These are phyloP conservation scores for Byssoonygena ceratinophila DNA, from an alignment of 2,329 filamentous ascomycete genomes.

Conservation along the genomic window DNA sequence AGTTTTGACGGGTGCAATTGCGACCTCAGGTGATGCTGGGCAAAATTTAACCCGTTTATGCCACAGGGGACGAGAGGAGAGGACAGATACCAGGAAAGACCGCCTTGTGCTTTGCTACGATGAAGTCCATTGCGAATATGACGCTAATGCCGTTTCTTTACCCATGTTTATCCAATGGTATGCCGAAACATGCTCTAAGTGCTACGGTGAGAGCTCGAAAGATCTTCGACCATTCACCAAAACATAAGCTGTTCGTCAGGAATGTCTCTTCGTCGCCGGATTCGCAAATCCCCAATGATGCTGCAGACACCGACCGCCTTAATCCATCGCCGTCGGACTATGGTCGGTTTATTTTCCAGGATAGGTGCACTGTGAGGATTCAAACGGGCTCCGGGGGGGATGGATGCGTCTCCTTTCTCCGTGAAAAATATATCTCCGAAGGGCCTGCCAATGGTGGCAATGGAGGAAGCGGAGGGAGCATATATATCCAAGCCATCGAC, in stretches of 20 bases:
- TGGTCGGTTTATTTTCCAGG: constrained; percentile 69
- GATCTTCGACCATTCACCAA: constrained; percentile 14
- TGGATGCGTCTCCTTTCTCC: constrained; percentile 86
- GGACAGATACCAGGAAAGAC: no score
- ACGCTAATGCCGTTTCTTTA: constrained; percentile 29
- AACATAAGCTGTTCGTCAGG: constrained; percentile 8
- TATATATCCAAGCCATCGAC: constrained; percentile 88
- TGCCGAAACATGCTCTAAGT: constrained; percentile 15
- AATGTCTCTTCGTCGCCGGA: constrained; percentile 8
- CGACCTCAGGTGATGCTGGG: no score
- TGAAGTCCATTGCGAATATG: constrained; percentile 2
- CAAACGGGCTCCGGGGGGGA: constrained; percentile 74
- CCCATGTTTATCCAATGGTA: constrained; percentile 20
- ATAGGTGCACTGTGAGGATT: constrained; percentile 68
- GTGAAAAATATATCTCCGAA: constrained; percentile 79
- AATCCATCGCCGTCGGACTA: constrained; percentile 81
- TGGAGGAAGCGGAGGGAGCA: constrained; percentile 77
- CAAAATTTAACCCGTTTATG: no score
- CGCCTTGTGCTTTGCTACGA: background rate
- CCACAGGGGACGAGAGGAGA: no score
- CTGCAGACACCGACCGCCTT: constrained; percentile 45
- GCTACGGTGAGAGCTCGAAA: constrained; percentile 13
- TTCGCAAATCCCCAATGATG: background rate
- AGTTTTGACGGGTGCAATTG: no score
- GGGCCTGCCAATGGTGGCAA: constrained; percentile 92